Conservation (phyloP, 108 stramenopile genomes). For the Skeletonema tropicum region DNA sequence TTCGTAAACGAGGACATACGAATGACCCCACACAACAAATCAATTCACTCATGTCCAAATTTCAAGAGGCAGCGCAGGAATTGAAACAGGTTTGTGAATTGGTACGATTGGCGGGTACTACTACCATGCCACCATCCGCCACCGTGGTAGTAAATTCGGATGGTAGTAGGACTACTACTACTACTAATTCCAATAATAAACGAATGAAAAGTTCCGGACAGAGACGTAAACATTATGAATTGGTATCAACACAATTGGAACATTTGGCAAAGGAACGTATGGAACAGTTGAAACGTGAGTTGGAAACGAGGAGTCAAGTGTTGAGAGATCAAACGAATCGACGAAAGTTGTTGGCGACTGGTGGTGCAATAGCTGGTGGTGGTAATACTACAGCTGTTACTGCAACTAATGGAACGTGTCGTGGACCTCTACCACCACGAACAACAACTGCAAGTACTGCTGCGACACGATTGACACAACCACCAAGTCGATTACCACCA, state of each 20-base stretch:
- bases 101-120: constrained; percentile 31
- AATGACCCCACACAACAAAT: constrained; percentile 87
- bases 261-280: constrained; percentile 57
- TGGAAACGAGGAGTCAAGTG: constrained; percentile 71
- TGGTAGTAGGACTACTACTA: too few species aligned
- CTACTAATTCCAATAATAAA: background rate
- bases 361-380: constrained; percentile 12
- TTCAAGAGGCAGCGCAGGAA: constrained; percentile 70
- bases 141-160: background rate
- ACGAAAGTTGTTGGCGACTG: constrained; percentile 56
- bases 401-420: background rate
- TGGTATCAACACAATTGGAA: constrained; percentile 70
- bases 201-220: constrained; percentile 43
- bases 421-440: background rate
- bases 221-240: constrained; percentile 65
- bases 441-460: background rate
- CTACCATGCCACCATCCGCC: too few species aligned
- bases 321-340: constrained; percentile 82
- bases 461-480: background rate
- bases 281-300: constrained; percentile 56
- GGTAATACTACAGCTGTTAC: too few species aligned
- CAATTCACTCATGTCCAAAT: constrained; percentile 49
- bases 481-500: constrained; percentile 18
- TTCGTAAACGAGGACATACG: constrained; percentile 79
- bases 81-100: constrained; percentile 53